Base-by-base conservation (phyloP, 352 stramenopile species). In the Thalassiosira exigua region DNA sequence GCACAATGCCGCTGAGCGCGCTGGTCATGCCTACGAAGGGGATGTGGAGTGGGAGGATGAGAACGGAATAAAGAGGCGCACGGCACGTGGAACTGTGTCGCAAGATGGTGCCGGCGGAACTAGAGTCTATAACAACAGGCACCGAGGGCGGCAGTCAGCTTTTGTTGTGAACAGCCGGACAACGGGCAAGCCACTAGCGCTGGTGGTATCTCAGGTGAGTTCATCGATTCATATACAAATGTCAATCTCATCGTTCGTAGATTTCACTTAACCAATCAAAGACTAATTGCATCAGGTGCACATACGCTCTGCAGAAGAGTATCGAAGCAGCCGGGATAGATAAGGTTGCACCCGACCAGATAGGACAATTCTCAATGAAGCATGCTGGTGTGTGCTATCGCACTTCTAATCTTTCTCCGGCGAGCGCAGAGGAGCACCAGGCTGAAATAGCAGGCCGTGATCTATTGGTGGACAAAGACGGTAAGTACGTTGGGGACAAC, bases 121-220 rank as follows among this genome's bases (percentile, higher is more conserved):
- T 44, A 7, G 36, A 14, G 14, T 44, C 36, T 44, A 44, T 14
- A 44, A 44, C 36, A 44, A 44, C 36, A 7, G 36, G 7, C 36
- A 44, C 36, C 7, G 36, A 44, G 36, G 36, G 14, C 36, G 36
- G 7, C 51, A 59, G 51, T 39, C 32, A 33, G 51, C 51, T 4
- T 59, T 59, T 59, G n/a, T 59, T 5, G 51, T 59, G 1, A 59
- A 33, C 51, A 59, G 51, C 32, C n/a, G n/a, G 30, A 59, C 51
- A 59, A 59, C n/a, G 1, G 51, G 51, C 27, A 59, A 59, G 51
- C 51, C 51, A 5, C 30, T 59, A 27, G 27, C 51, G 21, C 22
- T 59, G 27, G 22, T 59, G 19, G 51, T 59, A n/a, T 59, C 51
- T 59, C 27, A 59, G 27, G 4, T 59, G n/a, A 59, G 51, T 7